These are phyloP conservation scores for Yamadazyma blattariae DNA, from an alignment of 1,139 yeast species.

Conservation along the genomic window DNA sequence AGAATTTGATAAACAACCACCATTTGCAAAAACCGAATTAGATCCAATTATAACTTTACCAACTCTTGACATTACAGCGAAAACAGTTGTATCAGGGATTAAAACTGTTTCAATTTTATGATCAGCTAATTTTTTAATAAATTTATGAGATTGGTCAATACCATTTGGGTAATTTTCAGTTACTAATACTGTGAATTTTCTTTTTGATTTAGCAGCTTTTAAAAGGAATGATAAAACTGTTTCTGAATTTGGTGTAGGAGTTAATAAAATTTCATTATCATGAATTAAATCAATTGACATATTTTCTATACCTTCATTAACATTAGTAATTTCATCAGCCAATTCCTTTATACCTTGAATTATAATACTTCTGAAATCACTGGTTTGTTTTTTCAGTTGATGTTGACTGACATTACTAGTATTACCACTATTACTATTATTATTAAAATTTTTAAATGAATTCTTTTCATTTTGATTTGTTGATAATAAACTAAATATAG, in stretches of 20 bases:
- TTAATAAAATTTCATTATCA: conserved; percentile 85
- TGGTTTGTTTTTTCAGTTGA: conserved; percentile 34
- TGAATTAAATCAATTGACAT: conserved; percentile 93
- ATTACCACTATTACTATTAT: too few species aligned
- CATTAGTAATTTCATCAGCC: conserved; percentile 86
- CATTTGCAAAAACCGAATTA: conserved; percentile 89
- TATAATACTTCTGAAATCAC: conserved; percentile 80
- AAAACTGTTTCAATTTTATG: conserved; percentile 88
- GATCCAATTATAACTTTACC: conserved; percentile 95
- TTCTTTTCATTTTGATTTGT: conserved; percentile 35
- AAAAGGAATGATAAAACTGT: conserved; percentile 86
- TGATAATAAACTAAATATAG: conserved; percentile 87
- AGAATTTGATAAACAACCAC: conserved; percentile 86
- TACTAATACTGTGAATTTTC: conserved; percentile 88
- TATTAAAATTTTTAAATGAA: too few species aligned
- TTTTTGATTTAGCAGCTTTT: conserved; percentile 87
- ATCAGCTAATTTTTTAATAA: conserved; percentile 76
- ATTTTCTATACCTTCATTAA: conserved; percentile 86
- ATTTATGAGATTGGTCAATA: conserved; percentile 67
- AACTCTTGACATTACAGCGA: conserved; percentile 95
- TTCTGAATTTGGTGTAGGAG: conserved; percentile 90
- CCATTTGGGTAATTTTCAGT: conserved; percentile 93
- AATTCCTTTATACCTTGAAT: conserved; percentile 94
- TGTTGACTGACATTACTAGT: too few species aligned
- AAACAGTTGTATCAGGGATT: conserved; percentile 89